A percentile compares a stretch with the other conserved stretches of the same genome.
Evolutionary conservation across 495 filamentous ascomycete genomes (phyloP).

Genomic region (Talaromyces trachyspermus): DNA sequence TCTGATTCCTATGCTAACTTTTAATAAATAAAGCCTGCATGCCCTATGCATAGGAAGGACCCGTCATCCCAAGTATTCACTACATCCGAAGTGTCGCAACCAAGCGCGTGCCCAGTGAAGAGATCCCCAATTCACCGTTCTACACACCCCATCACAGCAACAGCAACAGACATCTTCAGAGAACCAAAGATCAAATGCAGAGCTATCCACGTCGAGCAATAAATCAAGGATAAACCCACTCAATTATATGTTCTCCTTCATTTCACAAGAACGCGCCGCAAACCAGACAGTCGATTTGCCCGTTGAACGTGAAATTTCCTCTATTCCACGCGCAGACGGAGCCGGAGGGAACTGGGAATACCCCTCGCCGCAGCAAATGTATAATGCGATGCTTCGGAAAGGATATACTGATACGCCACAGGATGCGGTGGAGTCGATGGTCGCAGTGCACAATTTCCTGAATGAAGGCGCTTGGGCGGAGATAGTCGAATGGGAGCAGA

Average conservation of each 20-base stretch:
- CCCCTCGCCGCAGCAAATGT: constrained; percentile 98
- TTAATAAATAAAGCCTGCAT: constrained; percentile 57
- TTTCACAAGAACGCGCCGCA: constrained; percentile 70
- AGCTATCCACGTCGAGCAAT: constrained; percentile 23
- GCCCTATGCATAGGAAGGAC: constrained; percentile 77
- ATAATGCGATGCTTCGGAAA: constrained; percentile 93
- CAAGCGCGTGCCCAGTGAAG: constrained; percentile 48
- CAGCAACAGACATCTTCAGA: too few relatives aligned
- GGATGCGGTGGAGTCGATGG: constrained; percentile 94
- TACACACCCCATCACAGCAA: constrained; percentile 24
- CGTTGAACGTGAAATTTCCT: constrained; percentile 68
- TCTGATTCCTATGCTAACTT: constrained; percentile 21
- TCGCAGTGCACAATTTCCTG: constrained; percentile 93
- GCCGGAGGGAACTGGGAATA: constrained; percentile 84
- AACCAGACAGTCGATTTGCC: constrained; percentile 67
- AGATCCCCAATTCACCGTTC: constrained; percentile 37
- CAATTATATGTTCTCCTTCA: constrained; percentile 88
- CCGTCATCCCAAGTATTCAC: constrained; percentile 31
- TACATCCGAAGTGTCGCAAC: constrained; percentile 36
- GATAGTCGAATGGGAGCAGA: constrained; percentile 83
- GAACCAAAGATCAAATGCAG: too few relatives aligned
- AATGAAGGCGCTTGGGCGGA: constrained; percentile 97
- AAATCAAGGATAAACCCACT: constrained; percentile 75
- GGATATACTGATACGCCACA: constrained; percentile 90
- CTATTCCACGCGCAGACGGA: constrained; percentile 76